Conservation (phyloP, 441 rosid genomes). For the Gossypium davidsonii region DNA sequence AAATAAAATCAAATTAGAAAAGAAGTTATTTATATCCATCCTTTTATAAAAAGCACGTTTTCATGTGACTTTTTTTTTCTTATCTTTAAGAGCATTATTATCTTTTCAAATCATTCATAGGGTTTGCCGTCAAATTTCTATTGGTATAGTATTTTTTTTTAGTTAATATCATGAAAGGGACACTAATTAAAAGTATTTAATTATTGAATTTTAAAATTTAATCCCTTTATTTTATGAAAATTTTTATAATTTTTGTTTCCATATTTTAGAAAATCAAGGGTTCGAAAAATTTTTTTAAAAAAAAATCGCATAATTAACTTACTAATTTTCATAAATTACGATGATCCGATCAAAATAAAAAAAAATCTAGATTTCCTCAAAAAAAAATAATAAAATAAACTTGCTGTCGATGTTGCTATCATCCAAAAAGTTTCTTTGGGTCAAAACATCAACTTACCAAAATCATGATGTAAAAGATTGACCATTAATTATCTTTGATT, state of each 20-base stretch:
- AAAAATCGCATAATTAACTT: too few relatives aligned
- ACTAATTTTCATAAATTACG: too few relatives aligned
- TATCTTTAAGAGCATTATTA: neutral
- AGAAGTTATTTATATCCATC: neutral
- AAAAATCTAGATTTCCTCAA: too few relatives aligned
- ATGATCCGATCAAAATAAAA: too few relatives aligned
- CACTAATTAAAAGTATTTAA: too few relatives aligned
- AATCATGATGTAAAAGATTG: conserved; percentile 20
- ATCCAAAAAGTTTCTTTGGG: conserved; percentile 16
- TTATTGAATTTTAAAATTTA: too few relatives aligned
- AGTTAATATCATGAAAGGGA: neutral
- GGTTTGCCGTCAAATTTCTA: neutral
- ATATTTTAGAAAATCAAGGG: too few relatives aligned
- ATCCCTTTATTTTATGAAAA: too few relatives aligned
- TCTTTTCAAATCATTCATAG: neutral
- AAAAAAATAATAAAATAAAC: neutral
- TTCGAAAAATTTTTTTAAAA: too few relatives aligned
- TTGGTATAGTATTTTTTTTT: neutral
- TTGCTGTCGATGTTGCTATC: conserved; percentile 2
- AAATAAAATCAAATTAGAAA: neutral
- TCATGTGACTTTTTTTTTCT: neutral
- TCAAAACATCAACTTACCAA: conserved; percentile 25
- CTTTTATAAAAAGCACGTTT: neutral
- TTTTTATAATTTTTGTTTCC: too few relatives aligned
- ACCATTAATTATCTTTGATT: conserved; percentile 11